Conservation (phyloP, 192 early-diverging fungal genomes). For the Backusella macrospora region DNA sequence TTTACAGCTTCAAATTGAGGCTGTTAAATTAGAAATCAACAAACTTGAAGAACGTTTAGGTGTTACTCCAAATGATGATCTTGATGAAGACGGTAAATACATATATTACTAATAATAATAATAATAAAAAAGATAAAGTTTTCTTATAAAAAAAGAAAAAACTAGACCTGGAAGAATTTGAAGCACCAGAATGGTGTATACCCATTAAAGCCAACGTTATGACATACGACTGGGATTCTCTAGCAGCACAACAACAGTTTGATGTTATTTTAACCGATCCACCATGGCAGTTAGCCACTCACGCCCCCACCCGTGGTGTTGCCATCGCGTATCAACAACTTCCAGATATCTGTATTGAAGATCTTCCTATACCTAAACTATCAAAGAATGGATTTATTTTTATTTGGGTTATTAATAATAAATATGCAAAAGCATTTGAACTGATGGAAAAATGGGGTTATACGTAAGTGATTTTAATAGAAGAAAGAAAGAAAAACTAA, state of each 20-base stretch:
- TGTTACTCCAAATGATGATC: constrained; percentile 20
- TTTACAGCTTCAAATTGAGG: constrained; percentile 57
- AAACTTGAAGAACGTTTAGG: constrained; percentile 29
- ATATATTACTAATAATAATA: not conserved
- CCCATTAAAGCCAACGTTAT: constrained; percentile 95
- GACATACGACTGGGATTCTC: constrained; percentile 91
- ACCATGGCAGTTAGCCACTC: constrained; percentile 95
- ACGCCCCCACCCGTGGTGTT: constrained; percentile 90
- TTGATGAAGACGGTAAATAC: constrained; percentile 21
- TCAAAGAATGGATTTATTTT: constrained; percentile 91
- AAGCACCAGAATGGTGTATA: constrained; percentile 91
- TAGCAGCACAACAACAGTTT: constrained; percentile 85
- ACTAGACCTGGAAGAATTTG: constrained; percentile 76
- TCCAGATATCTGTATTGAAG: constrained; percentile 91
- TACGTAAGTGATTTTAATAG: constrained; percentile 48
- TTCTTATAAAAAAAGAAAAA: not conserved
- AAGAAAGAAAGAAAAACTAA: too few species aligned
- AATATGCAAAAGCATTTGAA: constrained; percentile 94
- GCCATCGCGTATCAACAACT: constrained; percentile 96
- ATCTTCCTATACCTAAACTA: constrained; percentile 84
- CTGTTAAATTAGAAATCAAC: constrained; percentile 30
- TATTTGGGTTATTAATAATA: constrained; percentile 99
- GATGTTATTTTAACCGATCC: constrained; percentile 95
- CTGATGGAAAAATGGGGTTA: constrained; percentile 96
- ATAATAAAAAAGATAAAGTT: not conserved